phyloP scores from a whole-genome alignment of 2,329 filamentous ascomycete genomes.

The Periglandula ipomoeae region DNA sequence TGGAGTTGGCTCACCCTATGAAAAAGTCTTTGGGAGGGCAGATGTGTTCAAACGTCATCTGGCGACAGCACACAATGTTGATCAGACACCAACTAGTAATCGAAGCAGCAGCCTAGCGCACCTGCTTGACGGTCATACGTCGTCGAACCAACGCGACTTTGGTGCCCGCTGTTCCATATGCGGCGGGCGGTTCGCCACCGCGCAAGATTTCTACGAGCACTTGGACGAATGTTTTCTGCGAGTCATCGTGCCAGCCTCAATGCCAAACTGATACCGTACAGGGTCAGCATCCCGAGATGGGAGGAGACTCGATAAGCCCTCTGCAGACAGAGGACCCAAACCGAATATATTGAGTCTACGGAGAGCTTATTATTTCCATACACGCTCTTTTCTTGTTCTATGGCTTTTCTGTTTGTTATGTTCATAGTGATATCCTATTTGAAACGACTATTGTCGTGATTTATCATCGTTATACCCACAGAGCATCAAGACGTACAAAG shows the following conservation, averaged over 20 bases:
- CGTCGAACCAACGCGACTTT: not conserved
- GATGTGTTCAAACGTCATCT: constrained; percentile 97
- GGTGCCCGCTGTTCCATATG: constrained; percentile 90
- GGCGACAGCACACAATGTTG: constrained; percentile 85
- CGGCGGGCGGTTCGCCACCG: constrained; percentile 65
- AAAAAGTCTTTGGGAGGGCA: constrained; percentile 93
- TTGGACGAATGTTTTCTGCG: constrained; percentile 60
- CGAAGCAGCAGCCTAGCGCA: constrained; percentile 28
- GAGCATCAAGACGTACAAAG: not conserved
- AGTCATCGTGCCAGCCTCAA: constrained; percentile 39
- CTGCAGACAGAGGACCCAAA: not conserved
- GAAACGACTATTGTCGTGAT: not conserved
- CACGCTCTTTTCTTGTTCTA: not conserved
- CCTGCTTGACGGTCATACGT: constrained; percentile 5
- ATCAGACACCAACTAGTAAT: constrained; percentile 87
- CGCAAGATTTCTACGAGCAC: constrained; percentile 97
- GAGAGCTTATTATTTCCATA: too few relatives aligned
- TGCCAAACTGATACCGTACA: not conserved
- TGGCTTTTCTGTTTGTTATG: not conserved
- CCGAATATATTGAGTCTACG: not conserved
- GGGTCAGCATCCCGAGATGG: not conserved
- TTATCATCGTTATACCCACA: not conserved
- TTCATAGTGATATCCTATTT: not conserved
- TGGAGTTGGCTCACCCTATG: constrained; percentile 73
- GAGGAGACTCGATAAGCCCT: constrained; percentile 3